These are phyloP conservation scores for Cercospora sesami DNA, from an alignment of 2,329 filamentous ascomycete species.

Conservation along the genomic window DNA sequence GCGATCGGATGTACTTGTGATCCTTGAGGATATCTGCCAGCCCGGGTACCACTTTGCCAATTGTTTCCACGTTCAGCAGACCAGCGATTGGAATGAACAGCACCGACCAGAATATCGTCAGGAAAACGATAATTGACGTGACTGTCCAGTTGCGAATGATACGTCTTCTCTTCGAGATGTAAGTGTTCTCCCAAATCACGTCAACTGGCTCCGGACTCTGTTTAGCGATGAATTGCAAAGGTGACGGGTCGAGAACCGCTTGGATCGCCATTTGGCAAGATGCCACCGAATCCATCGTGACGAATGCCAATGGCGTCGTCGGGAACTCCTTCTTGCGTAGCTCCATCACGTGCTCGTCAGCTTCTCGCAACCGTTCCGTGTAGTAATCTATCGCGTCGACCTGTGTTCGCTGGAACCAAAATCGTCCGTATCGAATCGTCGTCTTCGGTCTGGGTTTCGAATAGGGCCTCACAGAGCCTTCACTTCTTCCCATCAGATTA, in stretches of 20 bases:
- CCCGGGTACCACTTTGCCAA: conserved; percentile 69
- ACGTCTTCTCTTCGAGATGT: conserved; percentile 70
- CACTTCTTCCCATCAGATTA: conserved; percentile 22
- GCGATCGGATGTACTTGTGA: conserved; percentile 69
- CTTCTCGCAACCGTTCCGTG: conserved; percentile 74
- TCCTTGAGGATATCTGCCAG: conserved; percentile 66
- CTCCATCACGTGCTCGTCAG: conserved; percentile 72
- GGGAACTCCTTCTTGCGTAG: conserved; percentile 74
- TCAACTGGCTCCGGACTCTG: conserved; percentile 85
- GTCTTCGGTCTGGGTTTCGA: conserved; percentile 62
- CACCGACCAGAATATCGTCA: conserved; percentile 86
- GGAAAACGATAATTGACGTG: conserved; percentile 75
- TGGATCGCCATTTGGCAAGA: conserved; percentile 94
- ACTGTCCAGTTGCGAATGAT: conserved; percentile 80
- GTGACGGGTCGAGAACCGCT: conserved; percentile 86
- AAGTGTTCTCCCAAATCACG: conserved; percentile 94
- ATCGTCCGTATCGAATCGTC: conserved; percentile 74
- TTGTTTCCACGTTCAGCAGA: conserved; percentile 76
- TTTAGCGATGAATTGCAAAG: conserved; percentile 80
- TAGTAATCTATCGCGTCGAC: conserved; percentile 95
- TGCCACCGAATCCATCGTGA: conserved; percentile 95
- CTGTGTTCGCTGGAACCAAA: conserved; percentile 68
- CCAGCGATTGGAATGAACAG: conserved; percentile 77
- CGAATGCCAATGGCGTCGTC: conserved; percentile 82
- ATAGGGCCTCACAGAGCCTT: conserved; percentile 48